Evolutionary conservation across 805 yeast species (phyloP).

Genomic region (Yamadazyma olivae): DNA sequence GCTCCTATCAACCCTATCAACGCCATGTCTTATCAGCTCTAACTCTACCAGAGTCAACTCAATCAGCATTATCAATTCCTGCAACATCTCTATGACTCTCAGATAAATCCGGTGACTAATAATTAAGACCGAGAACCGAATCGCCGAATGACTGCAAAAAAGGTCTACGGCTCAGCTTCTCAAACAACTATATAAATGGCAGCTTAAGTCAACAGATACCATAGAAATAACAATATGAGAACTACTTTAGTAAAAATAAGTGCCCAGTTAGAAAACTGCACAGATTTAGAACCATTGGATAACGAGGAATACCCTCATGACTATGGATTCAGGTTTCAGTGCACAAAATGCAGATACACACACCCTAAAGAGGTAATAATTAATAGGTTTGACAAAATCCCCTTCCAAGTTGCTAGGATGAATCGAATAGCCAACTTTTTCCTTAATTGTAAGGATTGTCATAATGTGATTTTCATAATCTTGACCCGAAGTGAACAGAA

Average conservation of each 20-base stretch:
- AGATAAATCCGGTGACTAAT: too few species aligned
- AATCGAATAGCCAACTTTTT: conserved; percentile 9
- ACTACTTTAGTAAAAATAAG: conserved; percentile 7
- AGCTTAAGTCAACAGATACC: too few species aligned
- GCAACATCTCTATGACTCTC: too few species aligned
- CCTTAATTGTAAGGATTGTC: conserved; percentile 13
- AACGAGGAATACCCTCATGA: conserved; percentile 14
- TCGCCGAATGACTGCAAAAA: too few species aligned
- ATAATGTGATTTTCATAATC: conserved; percentile 7
- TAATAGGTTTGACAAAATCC: conserved; percentile 8
- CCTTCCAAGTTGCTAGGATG: neutral
- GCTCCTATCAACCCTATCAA: too few species aligned
- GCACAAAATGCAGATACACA: conserved; percentile 6
- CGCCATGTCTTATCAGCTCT: too few species aligned
- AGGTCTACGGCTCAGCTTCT: too few species aligned
- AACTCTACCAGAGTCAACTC: too few species aligned
- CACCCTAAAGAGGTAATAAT: conserved; percentile 9
- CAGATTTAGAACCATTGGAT: conserved; percentile 13
- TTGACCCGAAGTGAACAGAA: conserved; percentile 1
- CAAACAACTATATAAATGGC: too few species aligned
- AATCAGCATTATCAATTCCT: too few species aligned
- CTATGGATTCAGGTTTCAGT: conserved; percentile 10
- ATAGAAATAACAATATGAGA: too few species aligned
- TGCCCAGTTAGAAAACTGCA: conserved; percentile 12
- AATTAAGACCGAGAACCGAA: too few species aligned